phyloP scores from a whole-genome alignment of 176 grass and related monocot species.

The Triticum urartu region DNA sequence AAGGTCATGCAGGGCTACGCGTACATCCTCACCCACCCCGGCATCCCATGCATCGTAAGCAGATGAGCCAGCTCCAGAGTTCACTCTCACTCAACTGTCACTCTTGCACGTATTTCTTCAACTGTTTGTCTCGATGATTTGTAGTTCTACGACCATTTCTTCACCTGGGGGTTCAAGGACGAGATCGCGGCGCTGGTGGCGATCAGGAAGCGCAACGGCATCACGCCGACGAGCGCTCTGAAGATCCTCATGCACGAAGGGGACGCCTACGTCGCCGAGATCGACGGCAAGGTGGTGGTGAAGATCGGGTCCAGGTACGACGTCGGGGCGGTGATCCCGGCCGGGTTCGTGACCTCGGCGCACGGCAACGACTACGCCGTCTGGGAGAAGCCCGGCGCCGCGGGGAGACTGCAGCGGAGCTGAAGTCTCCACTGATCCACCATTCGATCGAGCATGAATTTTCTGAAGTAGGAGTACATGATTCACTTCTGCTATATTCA shows the following conservation, averaged over 20 bases:
- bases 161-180: constrained; percentile 27
- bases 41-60: constrained; percentile 74
- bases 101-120: no score
- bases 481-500: not conserved
- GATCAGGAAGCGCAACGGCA: constrained; percentile 42
- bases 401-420: not conserved
- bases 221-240: constrained; percentile 25
- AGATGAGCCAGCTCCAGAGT: not conserved
- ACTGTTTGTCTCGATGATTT: not conserved
- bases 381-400: constrained; percentile 21
- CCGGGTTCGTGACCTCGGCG: not conserved
- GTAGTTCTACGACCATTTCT: constrained; percentile 54
- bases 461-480: not conserved
- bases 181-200: constrained; percentile 40
- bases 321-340: constrained; percentile 27
- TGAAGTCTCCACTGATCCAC: not conserved
- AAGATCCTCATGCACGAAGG: constrained; percentile 23
- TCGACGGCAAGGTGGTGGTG: constrained; percentile 33
- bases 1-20: constrained; percentile 83
- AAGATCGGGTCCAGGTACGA: constrained; percentile 44
- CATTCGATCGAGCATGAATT: not conserved
- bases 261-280: constrained; percentile 38
- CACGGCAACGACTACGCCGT: constrained; percentile 46
- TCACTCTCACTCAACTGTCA: no score
- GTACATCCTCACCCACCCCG: constrained; percentile 78